Evolutionary conservation across 352 stramenopile genomes (phyloP).

Genomic region (Peronosclerospora sorghi): DNA sequence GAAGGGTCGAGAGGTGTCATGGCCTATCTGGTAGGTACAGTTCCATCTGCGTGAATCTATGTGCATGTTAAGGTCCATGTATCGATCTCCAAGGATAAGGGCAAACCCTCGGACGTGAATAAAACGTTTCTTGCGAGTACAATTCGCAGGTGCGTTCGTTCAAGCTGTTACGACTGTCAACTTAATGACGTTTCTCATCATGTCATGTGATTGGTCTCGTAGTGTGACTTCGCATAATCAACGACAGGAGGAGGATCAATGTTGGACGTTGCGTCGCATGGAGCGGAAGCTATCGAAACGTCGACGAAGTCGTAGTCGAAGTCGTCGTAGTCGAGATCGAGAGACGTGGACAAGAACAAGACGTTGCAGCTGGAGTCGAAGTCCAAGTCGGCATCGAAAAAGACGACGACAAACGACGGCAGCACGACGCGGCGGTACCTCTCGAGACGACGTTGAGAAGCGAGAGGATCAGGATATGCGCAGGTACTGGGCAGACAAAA

Average conservation of each 20-base stretch:
- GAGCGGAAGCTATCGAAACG: conserved; percentile 19
- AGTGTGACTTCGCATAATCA: conserved; percentile 56
- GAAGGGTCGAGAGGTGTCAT: conserved; percentile 28
- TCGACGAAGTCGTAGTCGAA: neutral
- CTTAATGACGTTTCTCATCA: neutral
- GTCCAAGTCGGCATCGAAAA: conserved; percentile 4
- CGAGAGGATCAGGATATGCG: conserved; percentile 21
- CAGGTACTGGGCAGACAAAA: conserved; percentile 45
- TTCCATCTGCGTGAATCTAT: no score
- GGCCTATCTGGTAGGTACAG: conserved; percentile 35
- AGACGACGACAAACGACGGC: conserved; percentile 1
- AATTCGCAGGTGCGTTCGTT: conserved; percentile 35
- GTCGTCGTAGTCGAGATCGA: conserved; percentile 7
- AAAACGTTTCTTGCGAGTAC: conserved; percentile 55
- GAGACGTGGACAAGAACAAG: neutral
- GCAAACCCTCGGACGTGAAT: conserved; percentile 46
- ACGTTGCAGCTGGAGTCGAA: conserved; percentile 9
- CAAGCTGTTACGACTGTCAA: neutral
- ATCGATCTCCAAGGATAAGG: conserved; percentile 9
- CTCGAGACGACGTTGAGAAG: conserved; percentile 1
- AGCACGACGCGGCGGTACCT: conserved; percentile 10
- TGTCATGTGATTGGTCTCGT: no score
- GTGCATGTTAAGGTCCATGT: neutral
- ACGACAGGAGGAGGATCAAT: conserved; percentile 52
- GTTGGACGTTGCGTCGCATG: conserved; percentile 39